Percentiles rank a stretch among this genome's conserved stretches.
Conservation (phyloP, 2,329 filamentous ascomycete genomes). For the Canariomyces notabilis region DNA sequence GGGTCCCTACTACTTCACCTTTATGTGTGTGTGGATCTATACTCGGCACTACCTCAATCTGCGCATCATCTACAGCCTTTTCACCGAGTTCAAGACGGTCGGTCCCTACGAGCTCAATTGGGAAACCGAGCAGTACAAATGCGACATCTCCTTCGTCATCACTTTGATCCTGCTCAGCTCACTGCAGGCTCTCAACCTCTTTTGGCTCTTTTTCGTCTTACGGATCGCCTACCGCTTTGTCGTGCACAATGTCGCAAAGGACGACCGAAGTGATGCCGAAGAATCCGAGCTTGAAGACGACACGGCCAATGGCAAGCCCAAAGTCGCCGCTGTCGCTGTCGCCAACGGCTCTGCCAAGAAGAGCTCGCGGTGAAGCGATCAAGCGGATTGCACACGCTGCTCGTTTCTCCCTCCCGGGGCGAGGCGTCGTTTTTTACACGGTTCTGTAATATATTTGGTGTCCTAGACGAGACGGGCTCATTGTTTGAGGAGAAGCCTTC, state of each 20-base stretch:
- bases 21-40: slow-evolving; percentile 83
- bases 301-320: slow-evolving; percentile 20
- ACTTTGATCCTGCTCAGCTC: slow-evolving; percentile 58
- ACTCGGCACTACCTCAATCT: slow-evolving; percentile 82
- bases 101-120: slow-evolving; percentile 73
- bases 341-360: background rate
- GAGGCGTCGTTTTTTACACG: too few species aligned
- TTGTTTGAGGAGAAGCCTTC: too few species aligned
- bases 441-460: too few species aligned
- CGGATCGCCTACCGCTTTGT: slow-evolving; percentile 70
- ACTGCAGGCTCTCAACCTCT: slow-evolving; percentile 71
- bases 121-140: slow-evolving; percentile 74
- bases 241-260: slow-evolving; percentile 54
- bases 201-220: slow-evolving; percentile 76
- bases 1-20: slow-evolving; percentile 78
- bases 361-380: background rate
- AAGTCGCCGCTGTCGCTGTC: slow-evolving; percentile 6
- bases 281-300: slow-evolving; percentile 51
- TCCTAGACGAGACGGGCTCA: too few species aligned
- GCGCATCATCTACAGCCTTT: slow-evolving; percentile 67
- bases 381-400: background rate
- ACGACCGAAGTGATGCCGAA: slow-evolving; percentile 67
- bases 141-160: slow-evolving; percentile 62
- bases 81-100: slow-evolving; percentile 69
- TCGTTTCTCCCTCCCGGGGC: too few species aligned